These are phyloP conservation scores for Cytospora chrysosperma DNA, from an alignment of 2,329 filamentous ascomycete species.

Conservation along the genomic window DNA sequence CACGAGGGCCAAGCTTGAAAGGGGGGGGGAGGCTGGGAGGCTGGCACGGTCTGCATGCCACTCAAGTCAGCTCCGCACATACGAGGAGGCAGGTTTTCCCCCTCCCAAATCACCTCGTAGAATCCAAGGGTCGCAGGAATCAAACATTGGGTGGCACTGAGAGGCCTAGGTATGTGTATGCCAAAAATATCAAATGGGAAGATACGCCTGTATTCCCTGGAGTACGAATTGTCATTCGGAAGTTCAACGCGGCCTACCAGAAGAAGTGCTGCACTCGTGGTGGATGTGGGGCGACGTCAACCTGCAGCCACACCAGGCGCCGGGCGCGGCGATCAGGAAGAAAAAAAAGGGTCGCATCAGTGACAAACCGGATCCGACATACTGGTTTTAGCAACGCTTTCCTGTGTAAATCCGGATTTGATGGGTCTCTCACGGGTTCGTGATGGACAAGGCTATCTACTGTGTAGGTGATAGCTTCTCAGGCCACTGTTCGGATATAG, in stretches of 20 bases:
- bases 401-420: background rate
- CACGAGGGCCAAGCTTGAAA: background rate
- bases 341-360: background rate
- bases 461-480: too few relatives aligned
- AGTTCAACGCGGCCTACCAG: conserved; percentile 1
- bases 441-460: too few relatives aligned
- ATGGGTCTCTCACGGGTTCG: too few relatives aligned
- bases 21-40: background rate
- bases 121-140: background rate
- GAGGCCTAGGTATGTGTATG: too few relatives aligned
- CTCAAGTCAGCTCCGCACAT: background rate
- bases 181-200: too few relatives aligned
- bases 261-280: background rate
- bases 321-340: background rate
- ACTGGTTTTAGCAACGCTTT: too few relatives aligned
- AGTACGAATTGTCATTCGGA: conserved; percentile 2
- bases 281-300: conserved; percentile 17
- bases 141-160: background rate
- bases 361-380: background rate
- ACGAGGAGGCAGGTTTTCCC: background rate
- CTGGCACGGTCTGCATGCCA: too few relatives aligned
- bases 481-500: too few relatives aligned
- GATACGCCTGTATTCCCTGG: too few relatives aligned
- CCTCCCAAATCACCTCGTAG: background rate
- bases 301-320: conserved; percentile 9